Evolutionary conservation across 768 basidiomycete species (phyloP).

Genomic region (Brasilioporus rufonigricans): DNA sequence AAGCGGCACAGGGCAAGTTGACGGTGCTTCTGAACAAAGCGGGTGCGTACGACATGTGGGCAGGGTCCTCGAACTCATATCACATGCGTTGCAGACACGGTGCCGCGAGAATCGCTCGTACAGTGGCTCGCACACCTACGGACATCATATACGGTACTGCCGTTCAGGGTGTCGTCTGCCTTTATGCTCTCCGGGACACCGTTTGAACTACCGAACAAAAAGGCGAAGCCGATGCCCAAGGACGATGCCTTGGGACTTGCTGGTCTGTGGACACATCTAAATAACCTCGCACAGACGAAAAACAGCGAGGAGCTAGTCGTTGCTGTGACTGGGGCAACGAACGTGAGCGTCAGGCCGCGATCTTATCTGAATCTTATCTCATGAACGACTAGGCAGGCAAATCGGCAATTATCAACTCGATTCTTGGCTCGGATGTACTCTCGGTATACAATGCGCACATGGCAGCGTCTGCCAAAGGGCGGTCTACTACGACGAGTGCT

Average conservation of each 20-base stretch:
- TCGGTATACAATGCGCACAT: slow-evolving; percentile 54
- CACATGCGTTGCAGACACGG: slow-evolving; percentile 52
- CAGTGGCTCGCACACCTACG: slow-evolving; percentile 69
- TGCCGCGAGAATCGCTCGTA: slow-evolving; percentile 71
- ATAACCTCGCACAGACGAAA: slow-evolving; percentile 46
- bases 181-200: slow-evolving; percentile 49
- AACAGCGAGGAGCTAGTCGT: slow-evolving; percentile 52
- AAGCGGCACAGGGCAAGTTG: slow-evolving; percentile 43
- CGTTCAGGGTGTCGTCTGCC: slow-evolving; percentile 71
- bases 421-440: slow-evolving; percentile 50
- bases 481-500: slow-evolving; percentile 66
- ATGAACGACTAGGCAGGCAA: slow-evolving; percentile 65
- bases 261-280: slow-evolving; percentile 48
- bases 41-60: slow-evolving; percentile 47
- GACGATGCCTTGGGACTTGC: slow-evolving; percentile 65
- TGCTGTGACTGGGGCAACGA: slow-evolving; percentile 81
- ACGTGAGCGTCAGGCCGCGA: slow-evolving; percentile 46
- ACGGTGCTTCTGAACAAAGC: slow-evolving; percentile 84
- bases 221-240: slow-evolving; percentile 38
- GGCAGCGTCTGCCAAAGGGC: slow-evolving; percentile 49
- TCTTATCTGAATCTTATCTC: slow-evolving; percentile 2
- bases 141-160: slow-evolving; percentile 55
- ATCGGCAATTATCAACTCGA: slow-evolving; percentile 80
- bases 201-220: slow-evolving; percentile 38
- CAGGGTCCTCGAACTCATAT: neutral